Evolutionary conservation across 2,329 filamentous ascomycete genomes (phyloP).

Genomic region (Cryphonectria nitschkei): DNA sequence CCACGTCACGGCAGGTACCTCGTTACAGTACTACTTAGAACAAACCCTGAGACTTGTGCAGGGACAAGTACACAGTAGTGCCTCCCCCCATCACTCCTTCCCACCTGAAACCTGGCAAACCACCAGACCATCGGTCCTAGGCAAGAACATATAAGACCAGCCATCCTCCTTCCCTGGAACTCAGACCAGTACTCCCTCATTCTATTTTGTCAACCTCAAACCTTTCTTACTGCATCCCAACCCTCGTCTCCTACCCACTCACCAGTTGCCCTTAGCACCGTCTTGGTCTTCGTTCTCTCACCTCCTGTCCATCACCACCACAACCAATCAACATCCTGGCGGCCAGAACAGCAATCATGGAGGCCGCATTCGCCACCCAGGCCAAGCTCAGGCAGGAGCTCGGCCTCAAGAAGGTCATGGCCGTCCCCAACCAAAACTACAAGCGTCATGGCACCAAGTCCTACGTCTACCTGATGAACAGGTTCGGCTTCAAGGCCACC

Average conservation of each 20-base stretch:
- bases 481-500: conserved; percentile 66
- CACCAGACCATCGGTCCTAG: background rate
- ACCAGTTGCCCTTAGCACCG: background rate
- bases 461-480: conserved; percentile 63
- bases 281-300: background rate
- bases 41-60: background rate
- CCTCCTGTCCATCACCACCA: background rate
- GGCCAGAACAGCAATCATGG: conserved; percentile 37
- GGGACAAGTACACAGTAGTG: conserved; percentile 7
- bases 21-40: background rate
- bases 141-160: conserved; percentile 20
- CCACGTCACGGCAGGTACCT: conserved; percentile 13
- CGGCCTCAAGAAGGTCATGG: conserved; percentile 50
- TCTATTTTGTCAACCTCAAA: background rate
- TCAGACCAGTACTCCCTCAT: background rate
- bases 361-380: conserved; percentile 41
- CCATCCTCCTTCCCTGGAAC: conserved; percentile 7
- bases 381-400: conserved; percentile 40
- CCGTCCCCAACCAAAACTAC: conserved; percentile 63
- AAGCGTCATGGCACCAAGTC: conserved; percentile 63
- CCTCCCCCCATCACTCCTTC: conserved; percentile 4
- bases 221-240: background rate
- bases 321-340: conserved; percentile 12
- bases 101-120: background rate
- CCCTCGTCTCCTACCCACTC: conserved; percentile 11